Conservation (phyloP, 2,329 filamentous ascomycete species). For the Phoma sp. region DNA sequence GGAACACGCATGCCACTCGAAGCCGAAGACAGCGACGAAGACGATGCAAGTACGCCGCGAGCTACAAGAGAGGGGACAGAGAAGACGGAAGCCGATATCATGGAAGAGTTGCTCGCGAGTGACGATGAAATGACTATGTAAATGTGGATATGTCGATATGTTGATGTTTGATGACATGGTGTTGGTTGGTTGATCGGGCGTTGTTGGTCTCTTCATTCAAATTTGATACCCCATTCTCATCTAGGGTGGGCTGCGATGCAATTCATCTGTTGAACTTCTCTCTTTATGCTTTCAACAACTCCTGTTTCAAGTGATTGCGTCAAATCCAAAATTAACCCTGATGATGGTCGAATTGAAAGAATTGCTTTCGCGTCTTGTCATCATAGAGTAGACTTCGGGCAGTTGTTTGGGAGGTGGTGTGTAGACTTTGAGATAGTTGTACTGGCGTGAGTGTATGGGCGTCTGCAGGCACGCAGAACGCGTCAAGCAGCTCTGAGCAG, state of each 20-base stretch:
- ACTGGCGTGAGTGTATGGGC: no score
- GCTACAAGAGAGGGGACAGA: conserved; percentile 4
- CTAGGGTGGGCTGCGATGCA: no score
- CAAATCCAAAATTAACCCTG: no score
- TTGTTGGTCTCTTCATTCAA: not conserved
- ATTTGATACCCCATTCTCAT: conserved; percentile 11
- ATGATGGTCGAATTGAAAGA: no score
- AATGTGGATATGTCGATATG: conserved; percentile 1
- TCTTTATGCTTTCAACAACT: no score
- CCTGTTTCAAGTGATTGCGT: no score
- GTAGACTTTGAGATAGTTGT: no score
- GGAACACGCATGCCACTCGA: conserved; percentile 45
- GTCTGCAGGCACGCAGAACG: conserved; percentile 10
- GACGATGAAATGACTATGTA: conserved; percentile 25
- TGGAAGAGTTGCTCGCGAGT: conserved; percentile 43
- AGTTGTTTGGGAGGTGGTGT: no score
- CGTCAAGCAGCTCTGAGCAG: conserved; percentile 4
- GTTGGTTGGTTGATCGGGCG: not conserved
- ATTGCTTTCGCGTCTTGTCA: no score
- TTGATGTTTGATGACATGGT: not conserved
- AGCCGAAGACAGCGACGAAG: conserved; percentile 31
- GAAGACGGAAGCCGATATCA: conserved; percentile 46
- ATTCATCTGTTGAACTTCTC: no score
- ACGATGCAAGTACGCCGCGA: conserved; percentile 16
- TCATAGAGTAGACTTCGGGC: no score